Percentiles rank a stretch among this genome's conserved stretches.
Evolutionary conservation across 225 moss, liverwort and hornwort genomes (phyloP).

Genomic region (Neckera pumila): DNA sequence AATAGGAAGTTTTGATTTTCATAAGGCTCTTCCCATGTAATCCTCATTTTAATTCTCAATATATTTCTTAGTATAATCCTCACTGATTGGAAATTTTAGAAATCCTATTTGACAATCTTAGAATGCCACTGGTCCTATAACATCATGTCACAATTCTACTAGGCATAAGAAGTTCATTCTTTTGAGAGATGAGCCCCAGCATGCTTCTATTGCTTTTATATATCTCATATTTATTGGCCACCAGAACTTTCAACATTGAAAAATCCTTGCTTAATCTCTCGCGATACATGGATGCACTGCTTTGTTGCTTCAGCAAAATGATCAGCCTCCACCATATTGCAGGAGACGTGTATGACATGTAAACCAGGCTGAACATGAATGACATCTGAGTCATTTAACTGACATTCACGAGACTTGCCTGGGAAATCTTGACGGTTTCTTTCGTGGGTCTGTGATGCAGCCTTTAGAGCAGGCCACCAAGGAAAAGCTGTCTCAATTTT

Average conservation of each 20-base stretch:
- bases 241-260: not conserved
- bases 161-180: not conserved
- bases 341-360: not conserved
- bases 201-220: not conserved
- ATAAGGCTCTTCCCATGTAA: not conserved
- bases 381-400: not conserved
- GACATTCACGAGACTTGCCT: not conserved
- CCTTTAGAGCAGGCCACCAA: conserved; percentile 67
- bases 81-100: not conserved
- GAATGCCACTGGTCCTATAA: not conserved
- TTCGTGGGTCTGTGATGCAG: conserved; percentile 28
- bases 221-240: not conserved
- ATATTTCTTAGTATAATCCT: not conserved
- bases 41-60: not conserved
- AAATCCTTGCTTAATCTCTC: not conserved
- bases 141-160: not conserved
- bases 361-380: not conserved
- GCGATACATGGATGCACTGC: not conserved
- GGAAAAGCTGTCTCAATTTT: conserved; percentile 79
- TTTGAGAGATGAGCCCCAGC: not conserved
- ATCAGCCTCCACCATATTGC: not conserved
- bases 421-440: not conserved
- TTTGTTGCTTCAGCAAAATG: not conserved
- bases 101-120: not conserved
- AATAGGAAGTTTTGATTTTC: not conserved